Evolutionary conservation across 2,329 filamentous ascomycete genomes (phyloP).

Genomic region (Nemania sp.): DNA sequence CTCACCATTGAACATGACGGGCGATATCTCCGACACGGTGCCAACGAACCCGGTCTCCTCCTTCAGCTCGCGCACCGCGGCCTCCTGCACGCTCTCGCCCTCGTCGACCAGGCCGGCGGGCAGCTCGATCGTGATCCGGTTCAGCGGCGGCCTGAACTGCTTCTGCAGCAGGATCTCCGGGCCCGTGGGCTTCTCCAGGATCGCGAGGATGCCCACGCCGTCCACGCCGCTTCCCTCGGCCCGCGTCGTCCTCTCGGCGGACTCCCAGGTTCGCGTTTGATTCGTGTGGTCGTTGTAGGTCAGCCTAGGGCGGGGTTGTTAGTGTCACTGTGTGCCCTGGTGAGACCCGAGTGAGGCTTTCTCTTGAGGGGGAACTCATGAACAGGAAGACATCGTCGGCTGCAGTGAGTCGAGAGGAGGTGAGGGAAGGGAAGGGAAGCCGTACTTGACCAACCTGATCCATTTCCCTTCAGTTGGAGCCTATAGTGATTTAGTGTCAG

Average conservation of each 20-base stretch:
- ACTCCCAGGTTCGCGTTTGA: slow-evolving; percentile 68
- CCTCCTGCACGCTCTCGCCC: slow-evolving; percentile 63
- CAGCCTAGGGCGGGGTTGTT: slow-evolving; percentile 48
- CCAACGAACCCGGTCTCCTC: slow-evolving; percentile 72
- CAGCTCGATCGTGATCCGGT: slow-evolving; percentile 64
- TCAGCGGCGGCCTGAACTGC: slow-evolving; percentile 67
- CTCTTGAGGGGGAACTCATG: neutral
- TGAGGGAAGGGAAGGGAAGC: neutral
- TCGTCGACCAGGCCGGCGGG: slow-evolving; percentile 68
- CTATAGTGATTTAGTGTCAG: slow-evolving; percentile 40
- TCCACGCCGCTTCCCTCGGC: slow-evolving; percentile 67
- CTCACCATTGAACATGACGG: slow-evolving; percentile 43
- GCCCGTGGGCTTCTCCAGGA: slow-evolving; percentile 60
- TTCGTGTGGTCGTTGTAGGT: slow-evolving; percentile 68
- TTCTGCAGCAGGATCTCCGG: slow-evolving; percentile 67
- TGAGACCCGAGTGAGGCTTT: neutral
- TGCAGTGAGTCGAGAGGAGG: neutral
- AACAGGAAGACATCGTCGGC: neutral
- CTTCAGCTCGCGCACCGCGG: slow-evolving; percentile 65
- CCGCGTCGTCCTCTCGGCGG: slow-evolving; percentile 71
- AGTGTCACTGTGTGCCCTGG: neutral
- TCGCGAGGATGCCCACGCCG: slow-evolving; percentile 73
- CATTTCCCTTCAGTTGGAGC: slow-evolving; percentile 59
- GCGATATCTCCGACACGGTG: slow-evolving; percentile 51
- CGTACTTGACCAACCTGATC: slow-evolving; percentile 63